Base-by-base conservation (phyloP, 2,329 filamentous ascomycete genomes). In the Monilinia fructigena region DNA sequence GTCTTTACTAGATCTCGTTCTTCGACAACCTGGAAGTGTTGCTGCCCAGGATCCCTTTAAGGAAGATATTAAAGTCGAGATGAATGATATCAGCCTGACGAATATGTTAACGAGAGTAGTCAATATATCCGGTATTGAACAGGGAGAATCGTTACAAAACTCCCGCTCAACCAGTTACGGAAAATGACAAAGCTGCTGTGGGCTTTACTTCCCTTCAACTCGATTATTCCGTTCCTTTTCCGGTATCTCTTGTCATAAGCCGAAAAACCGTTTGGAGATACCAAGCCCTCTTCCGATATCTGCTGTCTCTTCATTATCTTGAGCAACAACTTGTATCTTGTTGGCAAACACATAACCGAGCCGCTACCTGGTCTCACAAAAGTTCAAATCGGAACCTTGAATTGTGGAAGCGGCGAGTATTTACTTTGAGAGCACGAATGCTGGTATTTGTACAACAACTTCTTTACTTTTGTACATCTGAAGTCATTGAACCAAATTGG, bases 401-500 rank as follows among this genome's bases (percentile, higher is more conserved):
- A 78, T 85, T 90, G 65, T 98, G 93, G 93, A 99, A 99, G 77
- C 86, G 93, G 52, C 85, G 92, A 40, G 92, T 94, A 0, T 98
- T 92, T 89, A 97, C 92, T 3, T 80, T 99, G 66, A 86, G 95
- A 45, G 92, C 93, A 3, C 87, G 95, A 58, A 99, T 99, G 95
- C 83, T 98, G 11, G 92, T 97, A 11, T 99, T 98, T 75, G 92
- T 98, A 2, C 95, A 99, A 78, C 95, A 99, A 77, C 82, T 98
- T 48, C 85, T 97, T 7, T 99, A 98, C 78, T 99, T 97, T 77
- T 98, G 93, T 79, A 98, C 95, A 0, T 88, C 92, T 0, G 95
- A 99, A 78, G 95, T 99, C 64, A 96, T 99, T 65, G 95, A 99
- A 78, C 95, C 94, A 3, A 98, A 98, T 77, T 99, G 95, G 95